Evolutionary conservation across 179 eudicot species (phyloP), one percentile per base, ranked within the genome.

Genomic region (Spinacia oleracea): DNA sequence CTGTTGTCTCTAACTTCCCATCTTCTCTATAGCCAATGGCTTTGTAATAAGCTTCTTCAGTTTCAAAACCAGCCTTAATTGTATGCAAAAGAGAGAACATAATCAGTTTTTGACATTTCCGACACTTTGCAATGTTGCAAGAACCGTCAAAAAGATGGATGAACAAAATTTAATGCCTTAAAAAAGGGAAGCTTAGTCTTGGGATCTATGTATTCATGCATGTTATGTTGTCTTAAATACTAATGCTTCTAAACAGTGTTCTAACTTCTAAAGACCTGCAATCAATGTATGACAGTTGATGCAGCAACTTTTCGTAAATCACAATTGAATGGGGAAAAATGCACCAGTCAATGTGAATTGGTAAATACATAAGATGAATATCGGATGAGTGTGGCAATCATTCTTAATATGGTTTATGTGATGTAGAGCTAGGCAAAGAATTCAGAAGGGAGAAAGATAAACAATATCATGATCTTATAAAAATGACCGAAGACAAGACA

Each of bases 11-110:
- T 42, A 88, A 77, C 85, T 84, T 78, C 40, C 94, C 94, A 62
- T 90, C 90, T 81, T 88, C 97, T 50, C 76, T 73, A 55, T 83
- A 93, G 50, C 98, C 99, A 80, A 96, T 90, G 50, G 92, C 88
- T 83, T 85, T 90, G 80, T 75, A 82, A 83, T 92, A 87, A 70
- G 88, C 84, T 81, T 88, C 91, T 83, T 76, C 80, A 60, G 90
- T 84, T 74, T 70, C 85, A 76, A 85, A 94, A 4, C 80, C 84
- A 15, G 84, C 74, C 99, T 96, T 83, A 45, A 14, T 14, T 80
- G 35, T 56, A 58, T 31, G 58, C 51, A 80, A 45, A 40, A 70
- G 72, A 75, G 14, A 42, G 6, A 51, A 46, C 0, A 45, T 55
- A 53, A 79, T 83, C 46, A 55, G 46, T 29, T 53, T 18, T 38